Conservation (phyloP, 108 stramenopile species). For the Discostella stelligeroides region DNA sequence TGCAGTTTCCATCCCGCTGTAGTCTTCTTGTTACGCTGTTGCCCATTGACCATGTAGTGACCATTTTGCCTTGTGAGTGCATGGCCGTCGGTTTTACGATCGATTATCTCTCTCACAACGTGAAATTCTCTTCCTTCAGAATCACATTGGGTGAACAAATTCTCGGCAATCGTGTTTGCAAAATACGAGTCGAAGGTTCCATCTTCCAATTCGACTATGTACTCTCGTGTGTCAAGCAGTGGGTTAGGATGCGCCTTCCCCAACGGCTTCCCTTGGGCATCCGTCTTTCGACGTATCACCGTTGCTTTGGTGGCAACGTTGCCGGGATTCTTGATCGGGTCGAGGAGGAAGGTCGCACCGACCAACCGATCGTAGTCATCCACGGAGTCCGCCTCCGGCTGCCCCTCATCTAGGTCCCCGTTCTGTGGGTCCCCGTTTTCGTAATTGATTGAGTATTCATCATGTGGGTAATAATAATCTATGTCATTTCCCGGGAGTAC, state of each 20-base stretch:
- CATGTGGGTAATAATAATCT: too few species aligned
- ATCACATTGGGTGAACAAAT: conserved; percentile 43
- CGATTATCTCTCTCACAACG: background rate
- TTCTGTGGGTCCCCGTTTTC: conserved; percentile 5
- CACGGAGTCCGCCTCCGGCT: background rate
- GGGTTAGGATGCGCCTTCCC: conserved; percentile 45
- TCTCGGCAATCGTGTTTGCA: conserved; percentile 60
- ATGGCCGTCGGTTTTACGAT: background rate
- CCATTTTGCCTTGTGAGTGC: background rate
- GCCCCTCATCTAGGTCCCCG: background rate
- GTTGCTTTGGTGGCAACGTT: background rate
- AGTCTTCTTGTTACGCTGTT: background rate
- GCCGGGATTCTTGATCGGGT: background rate
- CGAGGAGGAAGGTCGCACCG: too few species aligned
- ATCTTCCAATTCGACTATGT: conserved; percentile 46
- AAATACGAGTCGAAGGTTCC: conserved; percentile 33
- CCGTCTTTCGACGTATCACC: background rate
- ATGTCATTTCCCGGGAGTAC: background rate
- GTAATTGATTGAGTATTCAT: conserved; percentile 1
- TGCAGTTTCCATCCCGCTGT: background rate
- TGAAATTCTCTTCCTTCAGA: conserved; percentile 29
- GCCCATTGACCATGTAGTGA: background rate
- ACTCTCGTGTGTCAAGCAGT: conserved; percentile 41
- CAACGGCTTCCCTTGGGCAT: background rate
- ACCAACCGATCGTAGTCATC: too few species aligned